Conservation (phyloP, 2,329 filamentous ascomycete genomes). For the Penicillium glabrum region DNA sequence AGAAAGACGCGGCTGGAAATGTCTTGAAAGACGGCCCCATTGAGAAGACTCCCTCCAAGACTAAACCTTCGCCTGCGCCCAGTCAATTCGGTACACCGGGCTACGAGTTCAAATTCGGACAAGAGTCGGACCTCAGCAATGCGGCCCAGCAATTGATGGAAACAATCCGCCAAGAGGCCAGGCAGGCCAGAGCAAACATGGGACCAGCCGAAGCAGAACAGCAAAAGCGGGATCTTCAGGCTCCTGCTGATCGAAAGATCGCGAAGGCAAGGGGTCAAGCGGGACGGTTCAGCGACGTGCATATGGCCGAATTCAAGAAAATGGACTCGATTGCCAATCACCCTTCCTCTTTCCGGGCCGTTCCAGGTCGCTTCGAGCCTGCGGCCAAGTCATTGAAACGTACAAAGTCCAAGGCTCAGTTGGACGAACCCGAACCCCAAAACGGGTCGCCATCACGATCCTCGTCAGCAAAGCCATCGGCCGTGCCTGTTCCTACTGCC, state of each 20-base stretch:
- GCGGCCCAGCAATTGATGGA: conserved; percentile 60
- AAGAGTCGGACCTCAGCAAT: conserved; percentile 46
- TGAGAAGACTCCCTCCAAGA: conserved; percentile 45
- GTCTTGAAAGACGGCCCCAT: conserved; percentile 28
- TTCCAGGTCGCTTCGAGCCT: conserved; percentile 44
- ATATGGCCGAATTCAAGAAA: conserved; percentile 89
- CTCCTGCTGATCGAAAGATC: conserved; percentile 64
- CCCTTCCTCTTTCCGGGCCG: conserved; percentile 67
- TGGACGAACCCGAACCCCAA: conserved; percentile 59
- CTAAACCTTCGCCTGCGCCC: conserved; percentile 30
- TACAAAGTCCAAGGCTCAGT: conserved; percentile 61
- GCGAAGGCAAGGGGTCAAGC: conserved; percentile 76
- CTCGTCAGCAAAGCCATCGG: conserved; percentile 27
- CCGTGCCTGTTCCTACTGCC: conserved; percentile 37
- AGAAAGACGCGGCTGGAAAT: conserved; percentile 42
- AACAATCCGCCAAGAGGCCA: conserved; percentile 70
- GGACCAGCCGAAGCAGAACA: conserved; percentile 54
- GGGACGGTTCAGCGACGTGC: conserved; percentile 77
- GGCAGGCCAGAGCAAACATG: conserved; percentile 69
- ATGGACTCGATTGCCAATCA: conserved; percentile 96
- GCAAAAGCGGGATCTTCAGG: conserved; percentile 45
- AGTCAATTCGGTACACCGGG: conserved; percentile 43
- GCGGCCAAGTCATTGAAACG: conserved; percentile 50
- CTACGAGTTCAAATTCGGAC: conserved; percentile 49
- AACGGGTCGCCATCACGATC: conserved; percentile 39